Conservation (phyloP, 2,329 filamentous ascomycete species). For the Dothideomycetes sp. region DNA sequence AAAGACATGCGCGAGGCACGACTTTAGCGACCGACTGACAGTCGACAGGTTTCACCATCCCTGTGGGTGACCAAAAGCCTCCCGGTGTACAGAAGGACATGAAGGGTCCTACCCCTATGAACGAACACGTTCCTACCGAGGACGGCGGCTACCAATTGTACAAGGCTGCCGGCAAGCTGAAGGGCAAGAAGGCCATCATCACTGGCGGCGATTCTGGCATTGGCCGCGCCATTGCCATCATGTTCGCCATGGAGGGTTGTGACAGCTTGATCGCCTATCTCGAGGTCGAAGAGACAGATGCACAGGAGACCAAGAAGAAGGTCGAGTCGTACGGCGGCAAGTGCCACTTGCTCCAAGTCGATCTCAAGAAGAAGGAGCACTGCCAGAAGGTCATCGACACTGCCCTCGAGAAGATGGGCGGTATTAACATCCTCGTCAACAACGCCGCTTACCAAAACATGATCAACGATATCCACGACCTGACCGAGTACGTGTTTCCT, state of each 20-base stretch:
- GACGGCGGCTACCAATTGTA: conserved; percentile 62
- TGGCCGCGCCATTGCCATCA: conserved; percentile 62
- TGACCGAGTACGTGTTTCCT: conserved; percentile 31
- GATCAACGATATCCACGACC: conserved; percentile 59
- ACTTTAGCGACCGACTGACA: background rate
- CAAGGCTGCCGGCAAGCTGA: conserved; percentile 65
- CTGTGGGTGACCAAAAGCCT: conserved; percentile 41
- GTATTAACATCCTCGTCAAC: conserved; percentile 65
- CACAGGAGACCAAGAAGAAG: conserved; percentile 60
- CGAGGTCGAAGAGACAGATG: conserved; percentile 62
- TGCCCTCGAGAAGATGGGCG: conserved; percentile 56
- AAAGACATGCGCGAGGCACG: background rate
- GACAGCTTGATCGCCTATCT: conserved; percentile 65
- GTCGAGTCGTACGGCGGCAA: conserved; percentile 60
- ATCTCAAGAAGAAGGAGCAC: conserved; percentile 56
- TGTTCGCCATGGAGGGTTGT: conserved; percentile 75
- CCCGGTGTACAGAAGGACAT: conserved; percentile 42
- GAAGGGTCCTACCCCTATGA: conserved; percentile 43
- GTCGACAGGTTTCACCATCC: conserved; percentile 38
- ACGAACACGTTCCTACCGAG: conserved; percentile 57
- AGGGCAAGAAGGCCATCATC: conserved; percentile 67
- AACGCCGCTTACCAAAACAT: conserved; percentile 68
- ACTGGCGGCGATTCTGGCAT: conserved; percentile 76
- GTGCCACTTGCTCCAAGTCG: conserved; percentile 54
- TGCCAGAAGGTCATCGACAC: conserved; percentile 62